Base-by-base conservation (phyloP, 2,329 filamentous ascomycete species). In the Beauveria medogensis region DNA sequence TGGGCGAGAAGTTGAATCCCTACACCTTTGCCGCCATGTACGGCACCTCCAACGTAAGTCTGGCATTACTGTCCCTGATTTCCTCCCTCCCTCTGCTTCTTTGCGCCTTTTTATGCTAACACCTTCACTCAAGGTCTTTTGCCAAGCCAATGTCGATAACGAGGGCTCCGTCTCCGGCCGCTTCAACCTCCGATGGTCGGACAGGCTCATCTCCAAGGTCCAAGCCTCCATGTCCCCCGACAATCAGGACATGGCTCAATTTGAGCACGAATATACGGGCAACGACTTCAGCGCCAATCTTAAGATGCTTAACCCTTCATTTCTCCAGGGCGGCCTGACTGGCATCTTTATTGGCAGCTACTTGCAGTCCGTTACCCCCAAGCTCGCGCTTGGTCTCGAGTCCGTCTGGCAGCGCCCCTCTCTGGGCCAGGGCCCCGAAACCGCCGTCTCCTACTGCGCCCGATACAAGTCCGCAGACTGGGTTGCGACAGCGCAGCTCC, bases 261-360 rank as follows among this genome's bases (percentile, higher is more conserved):
- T 97, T 73, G 94, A 99, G 75, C 91, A 96, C 74, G 94, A 99
- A 78, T 97, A 97, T 78, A 90, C 86, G 24, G 94, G 94, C 72
- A 80, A 85, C 69, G 94, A 99, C 77, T 99, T 99, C 78, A 93
- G 90, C 50, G 91, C 92, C 26, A 93, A 90, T 47, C 72, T 99
- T 68, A 99, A 97, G 81, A 87, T 91, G 71, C 84, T 97, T 72
- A 97, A 97, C 80, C 94, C 94, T n/a, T 97, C 92, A 6, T 80
- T 88, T 67, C 84, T 99, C 58, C 92, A 97, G 73, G 93, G 94
- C 62, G 91, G 92, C 60, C 77, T 97, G 56, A 99, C 93, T 28
- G 94, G 94, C 69, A 96, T 97, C 76, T 91, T 91, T 74, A 92
- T 99, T 70, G 92, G 91, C 69, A 94, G 90, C 80, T 97, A 97